Conservation (phyloP, 2,329 filamentous ascomycete genomes). For the Microdochium bolleyi region DNA sequence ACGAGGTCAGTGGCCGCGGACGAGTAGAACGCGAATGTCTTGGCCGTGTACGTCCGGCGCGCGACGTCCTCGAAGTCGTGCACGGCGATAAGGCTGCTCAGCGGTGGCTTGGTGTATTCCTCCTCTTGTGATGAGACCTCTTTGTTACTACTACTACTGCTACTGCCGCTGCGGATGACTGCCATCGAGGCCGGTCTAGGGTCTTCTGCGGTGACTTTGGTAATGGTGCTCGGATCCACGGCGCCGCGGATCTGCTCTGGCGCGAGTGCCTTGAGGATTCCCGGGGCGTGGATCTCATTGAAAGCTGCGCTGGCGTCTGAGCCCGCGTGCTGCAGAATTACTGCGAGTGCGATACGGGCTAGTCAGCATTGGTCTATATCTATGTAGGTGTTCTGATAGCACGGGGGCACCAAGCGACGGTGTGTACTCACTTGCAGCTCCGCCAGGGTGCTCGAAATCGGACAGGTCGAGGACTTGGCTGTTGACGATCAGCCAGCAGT, state of each 20-base stretch:
- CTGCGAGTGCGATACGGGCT: not conserved
- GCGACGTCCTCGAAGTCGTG: constrained; percentile 16
- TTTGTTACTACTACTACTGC: too few relatives aligned
- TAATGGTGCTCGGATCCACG: not conserved
- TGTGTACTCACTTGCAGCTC: not conserved
- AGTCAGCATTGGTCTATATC: not conserved
- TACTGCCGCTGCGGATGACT: too few relatives aligned
- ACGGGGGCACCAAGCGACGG: not conserved
- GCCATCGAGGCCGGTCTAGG: not conserved
- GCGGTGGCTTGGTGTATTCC: not conserved
- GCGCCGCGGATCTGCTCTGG: not conserved
- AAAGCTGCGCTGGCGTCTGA: not conserved
- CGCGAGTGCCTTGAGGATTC: not conserved
- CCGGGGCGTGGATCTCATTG: not conserved
- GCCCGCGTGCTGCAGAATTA: not conserved
- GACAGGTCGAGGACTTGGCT: not conserved
- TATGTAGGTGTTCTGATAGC: not conserved
- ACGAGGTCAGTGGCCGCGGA: constrained; percentile 15
- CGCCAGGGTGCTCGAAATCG: not conserved
- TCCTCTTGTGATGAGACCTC: not conserved
- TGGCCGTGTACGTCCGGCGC: constrained; percentile 3
- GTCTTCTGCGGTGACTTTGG: not conserved
- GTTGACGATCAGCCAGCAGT: not conserved
- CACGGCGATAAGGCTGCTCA: constrained; percentile 12
- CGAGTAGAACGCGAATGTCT: constrained; percentile 14